Conservation (phyloP, 306 rosid genomes). For the Lagenaria siceraria region DNA sequence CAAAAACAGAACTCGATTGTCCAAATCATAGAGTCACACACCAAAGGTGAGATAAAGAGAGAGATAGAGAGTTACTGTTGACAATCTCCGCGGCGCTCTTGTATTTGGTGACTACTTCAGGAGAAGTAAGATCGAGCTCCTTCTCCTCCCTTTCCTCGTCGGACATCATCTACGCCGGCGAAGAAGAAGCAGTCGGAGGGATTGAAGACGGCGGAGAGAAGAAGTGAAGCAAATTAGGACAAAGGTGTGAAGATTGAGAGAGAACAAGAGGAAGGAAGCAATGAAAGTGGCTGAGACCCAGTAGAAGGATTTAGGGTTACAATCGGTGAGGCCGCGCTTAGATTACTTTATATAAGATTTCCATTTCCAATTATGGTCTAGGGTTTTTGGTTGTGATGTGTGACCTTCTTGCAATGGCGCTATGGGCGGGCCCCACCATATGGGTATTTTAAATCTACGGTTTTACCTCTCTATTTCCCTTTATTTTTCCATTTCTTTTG, state of each 20-base stretch:
- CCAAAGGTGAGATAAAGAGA: neutral
- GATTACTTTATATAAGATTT: constrained; percentile 30
- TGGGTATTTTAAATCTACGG: neutral
- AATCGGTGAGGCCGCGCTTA: constrained; percentile 16
- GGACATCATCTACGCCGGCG: constrained; percentile 40
- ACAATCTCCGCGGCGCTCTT: constrained; percentile 89
- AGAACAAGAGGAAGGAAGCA: neutral
- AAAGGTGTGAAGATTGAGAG: constrained; percentile 7
- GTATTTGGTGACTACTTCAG: constrained; percentile 95
- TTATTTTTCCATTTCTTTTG: too few relatives aligned
- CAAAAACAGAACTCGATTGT: neutral
- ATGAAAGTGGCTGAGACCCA: neutral
- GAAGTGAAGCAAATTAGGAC: neutral
- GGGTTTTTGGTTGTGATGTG: constrained; percentile 17
- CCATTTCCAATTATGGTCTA: constrained; percentile 8
- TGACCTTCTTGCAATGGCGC: neutral
- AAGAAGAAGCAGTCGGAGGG: neutral
- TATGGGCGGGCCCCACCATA: neutral
- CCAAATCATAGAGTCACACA: neutral
- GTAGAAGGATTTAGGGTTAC: constrained; percentile 40
- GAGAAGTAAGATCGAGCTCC: constrained; percentile 93
- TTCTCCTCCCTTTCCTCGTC: constrained; percentile 99
- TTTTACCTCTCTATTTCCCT: neutral
- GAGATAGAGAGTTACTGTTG: constrained; percentile 40
- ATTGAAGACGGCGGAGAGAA: constrained; percentile 7